Base-by-base conservation (phyloP, 179 eudicot species). In the Sideroxylon spinosum region DNA sequence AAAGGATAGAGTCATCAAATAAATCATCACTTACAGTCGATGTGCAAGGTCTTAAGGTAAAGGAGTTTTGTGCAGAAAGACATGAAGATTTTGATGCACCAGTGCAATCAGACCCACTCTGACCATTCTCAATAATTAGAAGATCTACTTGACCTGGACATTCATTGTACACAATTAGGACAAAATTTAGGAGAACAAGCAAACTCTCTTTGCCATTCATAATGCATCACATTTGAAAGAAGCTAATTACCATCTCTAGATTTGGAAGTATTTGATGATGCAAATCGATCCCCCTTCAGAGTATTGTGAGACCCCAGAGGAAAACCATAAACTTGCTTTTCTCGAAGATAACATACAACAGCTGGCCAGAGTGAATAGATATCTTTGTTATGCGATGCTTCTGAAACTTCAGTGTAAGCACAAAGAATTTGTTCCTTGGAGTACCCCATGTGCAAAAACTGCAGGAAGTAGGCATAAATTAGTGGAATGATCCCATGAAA, bases 361-460 rank as follows among this genome's bases (percentile, higher is more conserved):
- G 88, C 79, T 19, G 86, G 90, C 91, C 97, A 89, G 46, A 89
- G 88, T 67, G 86, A 84, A 79, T 93, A 80, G n/a, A 83, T 49
- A 16, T 86, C 88, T 82, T 86, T 80, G 71, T 79, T 62, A 59
- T 70, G 83, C 6, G 87, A 86, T 78, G 86, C 63, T 73, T 82
- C 55, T 80, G 84, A 77, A 67, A 84, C 89, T 80, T 92, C 93
- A 16, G 80, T 67, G 50, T 82, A 83, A 79, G 90, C 95, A 75
- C 71, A 82, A n/a, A 78, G 48, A 69, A 85, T 80, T 77, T 94
- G 85, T 69, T 94, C 91, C 76, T 65, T 82, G 65, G 89, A 67
- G 78, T 80, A 94, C 59, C 93, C 91, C 91, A 91, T 82, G n/a
- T 60, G 71, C 75, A 81, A 49, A 79, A 88, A 89, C 95, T 92